Conservation (phyloP, 2,329 filamentous ascomycete genomes). For the Clonostachys chloroleuca region DNA sequence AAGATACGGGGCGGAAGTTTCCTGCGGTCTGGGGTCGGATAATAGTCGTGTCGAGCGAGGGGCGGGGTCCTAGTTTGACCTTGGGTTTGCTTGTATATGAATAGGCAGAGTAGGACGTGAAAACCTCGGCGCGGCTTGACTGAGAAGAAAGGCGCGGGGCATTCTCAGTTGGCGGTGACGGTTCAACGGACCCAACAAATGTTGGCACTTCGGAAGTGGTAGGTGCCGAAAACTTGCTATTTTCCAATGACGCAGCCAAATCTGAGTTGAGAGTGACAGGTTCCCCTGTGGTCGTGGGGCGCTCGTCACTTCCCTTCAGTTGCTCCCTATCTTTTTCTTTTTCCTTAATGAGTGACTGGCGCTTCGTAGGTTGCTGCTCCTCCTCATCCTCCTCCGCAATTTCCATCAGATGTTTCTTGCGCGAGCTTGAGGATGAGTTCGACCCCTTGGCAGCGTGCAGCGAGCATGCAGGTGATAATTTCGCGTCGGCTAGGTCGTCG, state of each 20-base stretch:
- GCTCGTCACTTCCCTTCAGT: constrained; percentile 11
- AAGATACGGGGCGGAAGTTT: constrained; percentile 68
- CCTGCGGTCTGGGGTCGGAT: constrained; percentile 54
- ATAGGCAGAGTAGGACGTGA: constrained; percentile 40
- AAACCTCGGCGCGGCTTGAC: constrained; percentile 45
- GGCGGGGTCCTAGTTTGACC: constrained; percentile 83
- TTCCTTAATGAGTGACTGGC: constrained; percentile 51
- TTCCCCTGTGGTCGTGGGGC: constrained; percentile 31
- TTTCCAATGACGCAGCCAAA: constrained; percentile 44
- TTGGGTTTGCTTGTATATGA: constrained; percentile 64
- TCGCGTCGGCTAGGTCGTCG: constrained; percentile 80
- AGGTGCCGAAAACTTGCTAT: constrained; percentile 40
- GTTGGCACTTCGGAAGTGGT: constrained; percentile 44
- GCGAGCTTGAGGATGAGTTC: constrained; percentile 79
- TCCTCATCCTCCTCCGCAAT: constrained; percentile 94
- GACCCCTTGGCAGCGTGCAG: constrained; percentile 85
- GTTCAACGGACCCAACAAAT: constrained; percentile 40
- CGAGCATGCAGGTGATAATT: constrained; percentile 83
- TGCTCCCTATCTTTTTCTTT: constrained; percentile 14
- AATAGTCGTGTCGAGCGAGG: constrained; percentile 62
- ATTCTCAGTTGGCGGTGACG: constrained; percentile 18
- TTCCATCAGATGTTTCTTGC: constrained; percentile 75
- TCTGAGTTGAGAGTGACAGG: constrained; percentile 47
- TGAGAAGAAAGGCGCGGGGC: constrained; percentile 44
- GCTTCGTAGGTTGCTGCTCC: constrained; percentile 52